Percentiles rank a stretch among this genome's conserved stretches.
These are phyloP conservation scores for Picea abies DNA, from an alignment of 83 land plant genomes.

Conservation along the genomic window DNA sequence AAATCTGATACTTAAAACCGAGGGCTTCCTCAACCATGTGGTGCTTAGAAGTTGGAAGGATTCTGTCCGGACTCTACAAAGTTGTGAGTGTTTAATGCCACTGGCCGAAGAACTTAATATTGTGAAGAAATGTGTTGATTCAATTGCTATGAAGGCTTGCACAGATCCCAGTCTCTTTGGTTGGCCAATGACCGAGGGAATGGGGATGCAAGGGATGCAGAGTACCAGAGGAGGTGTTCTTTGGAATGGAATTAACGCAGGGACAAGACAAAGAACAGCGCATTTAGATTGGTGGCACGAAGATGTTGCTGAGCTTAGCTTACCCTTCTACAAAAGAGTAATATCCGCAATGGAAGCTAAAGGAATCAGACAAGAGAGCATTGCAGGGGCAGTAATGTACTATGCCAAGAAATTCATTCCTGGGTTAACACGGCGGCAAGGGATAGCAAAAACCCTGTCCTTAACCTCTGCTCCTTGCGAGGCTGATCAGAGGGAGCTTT, in stretches of 20 bases:
- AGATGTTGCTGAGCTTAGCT: slow-evolving; percentile 48
- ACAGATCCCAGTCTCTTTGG: slow-evolving; percentile 19
- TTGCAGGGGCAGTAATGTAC: slow-evolving; percentile 58
- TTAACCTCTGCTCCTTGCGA: slow-evolving; percentile 29
- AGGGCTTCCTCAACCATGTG: slow-evolving; percentile 59
- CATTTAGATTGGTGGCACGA: slow-evolving; percentile 66
- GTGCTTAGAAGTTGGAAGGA: slow-evolving; percentile 54
- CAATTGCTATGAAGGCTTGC: slow-evolving; percentile 42
- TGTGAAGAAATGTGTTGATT: slow-evolving; percentile 59
- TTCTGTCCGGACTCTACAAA: slow-evolving; percentile 51
- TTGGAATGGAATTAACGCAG: slow-evolving; percentile 57
- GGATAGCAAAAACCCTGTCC: background rate
- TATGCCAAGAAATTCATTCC: slow-evolving; percentile 78
- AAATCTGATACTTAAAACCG: slow-evolving; percentile 65
- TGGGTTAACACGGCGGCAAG: slow-evolving; percentile 52
- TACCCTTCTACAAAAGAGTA: slow-evolving; percentile 54
- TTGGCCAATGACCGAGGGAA: slow-evolving; percentile 14
- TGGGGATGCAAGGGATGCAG: slow-evolving; percentile 19
- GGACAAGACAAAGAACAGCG: slow-evolving; percentile 18
- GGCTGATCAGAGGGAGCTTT: slow-evolving; percentile 53
- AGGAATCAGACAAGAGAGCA: slow-evolving; percentile 47
- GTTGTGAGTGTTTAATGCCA: slow-evolving; percentile 63
- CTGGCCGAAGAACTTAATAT: slow-evolving; percentile 64
- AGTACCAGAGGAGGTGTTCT: slow-evolving; percentile 21
- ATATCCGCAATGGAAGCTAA: slow-evolving; percentile 51